phyloP scores from a whole-genome alignment of 176 grass and related monocot genomes.

The Cenchrus americanus region DNA sequence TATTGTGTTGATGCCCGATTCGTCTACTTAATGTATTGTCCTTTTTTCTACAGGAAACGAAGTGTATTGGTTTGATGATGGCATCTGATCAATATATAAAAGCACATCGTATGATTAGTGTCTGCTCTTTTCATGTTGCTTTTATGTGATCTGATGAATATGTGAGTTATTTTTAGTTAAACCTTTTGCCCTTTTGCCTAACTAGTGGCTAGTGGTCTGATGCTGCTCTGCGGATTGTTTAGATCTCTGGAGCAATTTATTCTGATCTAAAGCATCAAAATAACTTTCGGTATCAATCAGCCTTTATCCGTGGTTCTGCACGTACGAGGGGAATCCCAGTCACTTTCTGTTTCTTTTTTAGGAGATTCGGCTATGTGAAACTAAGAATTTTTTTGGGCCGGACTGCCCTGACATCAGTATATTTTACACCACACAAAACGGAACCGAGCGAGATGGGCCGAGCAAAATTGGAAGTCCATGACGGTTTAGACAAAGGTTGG shows the following conservation, averaged over 20 bases:
- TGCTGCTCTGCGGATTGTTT: not conserved
- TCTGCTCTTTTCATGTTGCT: not conserved
- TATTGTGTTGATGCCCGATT: not conserved
- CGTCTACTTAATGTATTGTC: not conserved
- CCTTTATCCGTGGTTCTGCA: not conserved
- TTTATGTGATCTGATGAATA: slow-evolving; percentile 10
- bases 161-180: not conserved
- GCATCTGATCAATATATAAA: slow-evolving; percentile 18
- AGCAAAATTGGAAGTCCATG: too few relatives aligned
- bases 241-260: not conserved
- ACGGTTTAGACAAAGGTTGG: too few relatives aligned
- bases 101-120: not conserved
- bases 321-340: not conserved
- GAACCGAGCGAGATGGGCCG: too few relatives aligned
- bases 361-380: not conserved
- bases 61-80: not conserved
- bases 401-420: not conserved
- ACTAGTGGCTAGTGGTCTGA: not conserved
- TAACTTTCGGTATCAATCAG: slow-evolving; percentile 20
- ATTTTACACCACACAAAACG: too few relatives aligned
- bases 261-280: not conserved
- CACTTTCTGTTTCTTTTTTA: not conserved
- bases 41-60: not conserved
- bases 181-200: slow-evolving; percentile 29
- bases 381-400: not conserved